Conservation (phyloP, 495 filamentous ascomycete genomes). For the Chaetomium cochliodes region DNA sequence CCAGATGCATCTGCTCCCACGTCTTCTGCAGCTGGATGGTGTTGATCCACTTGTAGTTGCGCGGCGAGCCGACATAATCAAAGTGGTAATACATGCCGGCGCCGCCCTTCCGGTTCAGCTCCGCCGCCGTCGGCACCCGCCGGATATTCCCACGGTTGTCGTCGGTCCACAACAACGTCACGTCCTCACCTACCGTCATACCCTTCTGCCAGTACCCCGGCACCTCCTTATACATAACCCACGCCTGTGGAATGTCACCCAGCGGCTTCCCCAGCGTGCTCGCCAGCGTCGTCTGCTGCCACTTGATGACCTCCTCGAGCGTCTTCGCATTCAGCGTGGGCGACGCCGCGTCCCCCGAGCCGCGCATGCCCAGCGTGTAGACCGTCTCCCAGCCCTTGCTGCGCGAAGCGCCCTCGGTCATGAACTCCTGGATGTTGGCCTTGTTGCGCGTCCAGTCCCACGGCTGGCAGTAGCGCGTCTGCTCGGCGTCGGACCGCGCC, state of each 20-base stretch:
- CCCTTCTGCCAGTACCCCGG: constrained; percentile 62
- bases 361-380: constrained; percentile 66
- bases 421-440: constrained; percentile 54
- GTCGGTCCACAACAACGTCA: constrained; percentile 65
- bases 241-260: constrained; percentile 58
- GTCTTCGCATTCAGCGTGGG: constrained; percentile 44
- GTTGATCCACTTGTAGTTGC: constrained; percentile 64
- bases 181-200: constrained; percentile 60
- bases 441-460: constrained; percentile 63
- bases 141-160: constrained; percentile 66
- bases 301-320: constrained; percentile 53
- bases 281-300: constrained; percentile 51
- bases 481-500: constrained; percentile 62
- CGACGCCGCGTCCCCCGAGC: constrained; percentile 59
- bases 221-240: constrained; percentile 64
- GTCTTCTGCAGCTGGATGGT: constrained; percentile 60
- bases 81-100: constrained; percentile 68
- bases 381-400: constrained; percentile 55
- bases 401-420: constrained; percentile 52
- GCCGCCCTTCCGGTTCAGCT: constrained; percentile 53
- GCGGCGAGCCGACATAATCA: constrained; percentile 60
- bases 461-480: constrained; percentile 45
- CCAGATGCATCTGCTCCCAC: constrained; percentile 51
- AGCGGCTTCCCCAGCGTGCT: constrained; percentile 48
- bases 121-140: constrained; percentile 56